Evolutionary conservation across 768 basidiomycete genomes (phyloP), one percentile per base, ranked within the genome.

Genomic region (Trametes coccinea): DNA sequence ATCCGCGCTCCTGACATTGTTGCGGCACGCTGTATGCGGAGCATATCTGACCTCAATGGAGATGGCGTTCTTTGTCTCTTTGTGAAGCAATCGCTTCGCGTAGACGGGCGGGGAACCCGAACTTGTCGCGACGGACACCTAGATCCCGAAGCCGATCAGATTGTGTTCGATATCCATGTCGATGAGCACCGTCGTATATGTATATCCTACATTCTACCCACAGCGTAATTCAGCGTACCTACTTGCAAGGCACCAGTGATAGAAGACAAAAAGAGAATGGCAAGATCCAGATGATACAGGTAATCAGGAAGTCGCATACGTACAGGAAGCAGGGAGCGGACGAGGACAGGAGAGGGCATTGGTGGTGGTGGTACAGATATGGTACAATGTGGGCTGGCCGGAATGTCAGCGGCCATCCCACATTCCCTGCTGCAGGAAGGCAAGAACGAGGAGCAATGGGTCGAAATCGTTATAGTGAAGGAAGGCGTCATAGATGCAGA

Each of bases 311-410:
- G 41, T 7, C 34, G 31, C 29, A 49, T 56, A 59, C 49, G 49
- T 61, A 56, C 60, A 56, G 54, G 54, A 56, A 61, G 60, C 41
- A 59, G 60, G 54, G 47, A 31, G 53, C 27, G 46, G 45, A 11
- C 34, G 22, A 22, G 22, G 22, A 22, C 22, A 22, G 22, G 22
- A 22, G 22, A 22, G 22, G 22, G 44, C 34, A 33, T 33, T 30
- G 52, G 39, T 5, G 5, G 52, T 9, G 43, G 39, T 53, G 41
- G 22, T 52, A 56, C 54, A 52, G 11, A 13, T 61, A 56, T 56
- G 22, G 48, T 61, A 61, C 60, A 61, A 29, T n/a, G 33, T 47
- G 46, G 53, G 39, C 48, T 40, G 41, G 30, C 37, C 17, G 55
- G 4, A 11, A 37, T 37, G 6, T 5, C 6, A 6, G 16, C 17